Evolutionary conservation across 2,329 filamentous ascomycete species (phyloP).

Genomic region (Ophiocordyceps camponoti-floridani): DNA sequence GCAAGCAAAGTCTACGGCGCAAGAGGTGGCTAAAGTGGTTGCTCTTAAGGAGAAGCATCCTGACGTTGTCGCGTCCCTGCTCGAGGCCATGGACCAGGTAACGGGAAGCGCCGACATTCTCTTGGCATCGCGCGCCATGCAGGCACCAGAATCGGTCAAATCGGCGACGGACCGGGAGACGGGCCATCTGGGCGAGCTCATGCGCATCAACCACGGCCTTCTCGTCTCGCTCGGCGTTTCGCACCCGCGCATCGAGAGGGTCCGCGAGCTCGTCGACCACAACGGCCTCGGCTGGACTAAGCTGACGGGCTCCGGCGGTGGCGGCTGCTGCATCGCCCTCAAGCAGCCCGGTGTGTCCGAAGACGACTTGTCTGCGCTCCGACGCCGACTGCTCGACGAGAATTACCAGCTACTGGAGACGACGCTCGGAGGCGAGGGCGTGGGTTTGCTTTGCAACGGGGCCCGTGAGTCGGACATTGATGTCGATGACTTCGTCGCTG

Average conservation of each 20-base stretch:
- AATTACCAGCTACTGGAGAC: constrained; percentile 77
- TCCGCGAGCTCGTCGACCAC: constrained; percentile 80
- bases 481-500: constrained; percentile 64
- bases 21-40: constrained; percentile 74
- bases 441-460: constrained; percentile 82
- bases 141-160: constrained; percentile 27
- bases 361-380: constrained; percentile 42
- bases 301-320: constrained; percentile 85
- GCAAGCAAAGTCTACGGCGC: constrained; percentile 68
- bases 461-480: constrained; percentile 83
- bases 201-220: constrained; percentile 86
- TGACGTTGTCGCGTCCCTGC: constrained; percentile 58
- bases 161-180: constrained; percentile 33
- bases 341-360: constrained; percentile 47
- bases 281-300: constrained; percentile 92
- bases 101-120: constrained; percentile 35
- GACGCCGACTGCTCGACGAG: constrained; percentile 46
- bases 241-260: constrained; percentile 78
- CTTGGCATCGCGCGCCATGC: constrained; percentile 14
- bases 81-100: constrained; percentile 71
- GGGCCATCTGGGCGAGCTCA: constrained; percentile 66
- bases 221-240: constrained; percentile 85
- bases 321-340: constrained; percentile 87
- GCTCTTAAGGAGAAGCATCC: constrained; percentile 55
- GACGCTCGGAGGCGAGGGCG: constrained; percentile 79